Evolutionary conservation across 345 rosid species (phyloP), one percentile per base, ranked within the genome.

Genomic region (Gossypium anomalum): DNA sequence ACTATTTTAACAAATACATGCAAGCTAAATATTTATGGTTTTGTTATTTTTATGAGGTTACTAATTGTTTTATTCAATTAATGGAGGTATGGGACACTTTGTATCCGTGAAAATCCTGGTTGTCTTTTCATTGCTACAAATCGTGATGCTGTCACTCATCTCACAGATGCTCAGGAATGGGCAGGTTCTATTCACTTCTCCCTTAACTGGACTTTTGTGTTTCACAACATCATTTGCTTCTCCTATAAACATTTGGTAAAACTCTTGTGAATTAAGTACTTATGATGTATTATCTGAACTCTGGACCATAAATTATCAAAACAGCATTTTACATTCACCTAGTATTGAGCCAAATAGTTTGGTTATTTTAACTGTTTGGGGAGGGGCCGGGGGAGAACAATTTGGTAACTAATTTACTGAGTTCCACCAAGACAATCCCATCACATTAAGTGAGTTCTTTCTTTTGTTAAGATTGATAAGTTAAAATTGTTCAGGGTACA

Each of bases 131-230:
- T 95, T 64, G 99, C 99, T 20, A 93, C 99, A 58, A 95, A 93
- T 73, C 86, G 98, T 7, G 99, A 95, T 80, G 93, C 98, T 1
- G 98, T 93, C 70, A 94, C 97, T 1, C 97, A 93, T 82, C 90
- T 93, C 74, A 95, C 99, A 0, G 91, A 90, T 86, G 93, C 93
- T 77, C 98, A 95, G 79, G 99, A 92, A 83, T 95, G 99, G 98
- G 98, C 98, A 83, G 98, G 99, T 91, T 73, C 73, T 72, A 29
- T 69, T 75, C 79, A 67, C 48, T 63, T 52, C 53, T 62, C 23
- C 38, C 67, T 60, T 44, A 7, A 16, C 56, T 60, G n/a, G 34
- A 43, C 48, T 44, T 72, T 66, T 57, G 17, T 53, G 10, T 57
- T 27, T 71, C 47, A 38, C 41, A 61, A 34, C 34, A 29, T 59